Percentiles rank a stretch among this genome's conserved stretches.
Conservation (phyloP, 129 eudicot genomes). For the Centella asiatica region DNA sequence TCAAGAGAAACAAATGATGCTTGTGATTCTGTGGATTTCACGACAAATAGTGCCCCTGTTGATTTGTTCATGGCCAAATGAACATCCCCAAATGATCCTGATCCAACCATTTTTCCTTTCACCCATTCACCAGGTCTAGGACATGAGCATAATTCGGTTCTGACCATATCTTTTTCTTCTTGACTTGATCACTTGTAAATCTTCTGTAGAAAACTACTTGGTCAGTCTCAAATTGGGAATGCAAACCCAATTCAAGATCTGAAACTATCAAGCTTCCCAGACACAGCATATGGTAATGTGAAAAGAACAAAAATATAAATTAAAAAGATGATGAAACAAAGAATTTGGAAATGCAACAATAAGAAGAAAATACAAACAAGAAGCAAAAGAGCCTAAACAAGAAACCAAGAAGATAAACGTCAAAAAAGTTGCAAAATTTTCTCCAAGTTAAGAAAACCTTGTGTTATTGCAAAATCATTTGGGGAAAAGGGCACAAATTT, state of each 20-base stretch:
- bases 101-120: constrained; percentile 59
- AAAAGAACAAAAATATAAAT: background rate
- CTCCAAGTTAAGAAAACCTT: constrained; percentile 18
- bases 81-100: constrained; percentile 62
- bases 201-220: constrained; percentile 2
- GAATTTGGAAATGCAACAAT: constrained; percentile 9
- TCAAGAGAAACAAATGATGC: constrained; percentile 36
- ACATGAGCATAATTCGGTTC: constrained; percentile 10
- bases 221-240: background rate
- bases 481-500: background rate
- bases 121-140: constrained; percentile 45
- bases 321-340: background rate
- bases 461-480: constrained; percentile 22
- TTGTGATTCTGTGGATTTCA: constrained; percentile 50
- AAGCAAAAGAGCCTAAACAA: background rate
- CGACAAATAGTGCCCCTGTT: constrained; percentile 57
- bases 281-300: background rate
- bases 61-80: constrained; percentile 60
- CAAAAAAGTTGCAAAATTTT: background rate
- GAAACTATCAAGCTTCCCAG: constrained; percentile 1
- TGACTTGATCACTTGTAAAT: constrained; percentile 2
- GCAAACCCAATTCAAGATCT: constrained; percentile 25
- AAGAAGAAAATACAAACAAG: background rate
- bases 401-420: background rate
- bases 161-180: constrained; percentile 25